phyloP scores from a whole-genome alignment of 2,329 filamentous ascomycete genomes.

The Bisporella sp. region DNA sequence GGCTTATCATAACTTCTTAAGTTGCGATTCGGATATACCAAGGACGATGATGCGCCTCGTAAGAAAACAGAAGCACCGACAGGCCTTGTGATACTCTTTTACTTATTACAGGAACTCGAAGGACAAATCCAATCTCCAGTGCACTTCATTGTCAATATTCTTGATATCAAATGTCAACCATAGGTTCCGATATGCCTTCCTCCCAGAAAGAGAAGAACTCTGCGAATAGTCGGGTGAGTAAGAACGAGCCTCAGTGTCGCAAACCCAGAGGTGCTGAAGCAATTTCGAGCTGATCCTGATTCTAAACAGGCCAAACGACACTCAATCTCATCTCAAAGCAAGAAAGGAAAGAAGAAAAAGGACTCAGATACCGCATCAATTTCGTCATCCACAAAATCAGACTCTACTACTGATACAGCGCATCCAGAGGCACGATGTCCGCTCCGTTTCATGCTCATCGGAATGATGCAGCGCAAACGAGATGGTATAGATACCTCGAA shows the following conservation, averaged over 20 bases:
- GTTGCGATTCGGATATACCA: no score
- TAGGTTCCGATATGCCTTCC: constrained; percentile 13
- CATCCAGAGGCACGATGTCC: constrained; percentile 18
- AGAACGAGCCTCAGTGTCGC: no score
- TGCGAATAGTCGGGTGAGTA: constrained; percentile 15
- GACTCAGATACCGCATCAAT: constrained; percentile 19
- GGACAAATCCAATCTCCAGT: no score
- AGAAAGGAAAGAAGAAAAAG: constrained; percentile 20
- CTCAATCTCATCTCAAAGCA: constrained; percentile 14
- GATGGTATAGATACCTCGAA: constrained; percentile 8
- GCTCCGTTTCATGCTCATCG: constrained; percentile 19
- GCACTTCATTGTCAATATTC: constrained; percentile 6
- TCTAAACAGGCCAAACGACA: constrained; percentile 6
- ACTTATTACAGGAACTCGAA: no score
- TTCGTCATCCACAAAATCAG: constrained; percentile 10
- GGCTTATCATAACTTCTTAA: no score
- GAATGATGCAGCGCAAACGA: constrained; percentile 15
- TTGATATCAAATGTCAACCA: not conserved
- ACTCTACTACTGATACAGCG: constrained; percentile 4
- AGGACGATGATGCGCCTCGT: no score
- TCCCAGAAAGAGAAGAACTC: constrained; percentile 22
- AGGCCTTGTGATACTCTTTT: no score
- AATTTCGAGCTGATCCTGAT: no score
- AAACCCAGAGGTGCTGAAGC: no score
- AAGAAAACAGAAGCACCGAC: no score